phyloP scores from a whole-genome alignment of 2,329 filamentous ascomycete genomes.

The Chrysosporium queenslandicum region DNA sequence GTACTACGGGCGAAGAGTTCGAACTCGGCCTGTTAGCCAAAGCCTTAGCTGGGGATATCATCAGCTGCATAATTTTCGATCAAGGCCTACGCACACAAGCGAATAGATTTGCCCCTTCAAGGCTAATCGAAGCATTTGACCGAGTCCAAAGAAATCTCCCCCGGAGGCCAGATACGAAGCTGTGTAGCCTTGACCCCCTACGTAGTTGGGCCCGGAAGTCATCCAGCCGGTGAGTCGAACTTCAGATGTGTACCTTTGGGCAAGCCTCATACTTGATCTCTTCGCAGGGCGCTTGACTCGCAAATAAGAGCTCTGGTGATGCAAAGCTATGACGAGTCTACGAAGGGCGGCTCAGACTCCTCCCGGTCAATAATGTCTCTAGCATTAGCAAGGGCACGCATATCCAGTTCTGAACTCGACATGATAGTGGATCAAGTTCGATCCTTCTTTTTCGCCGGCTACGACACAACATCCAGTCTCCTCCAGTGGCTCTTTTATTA shows the following conservation, averaged over 20 bases:
- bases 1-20: neutral
- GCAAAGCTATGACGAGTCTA: neutral
- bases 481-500: conserved; percentile 19
- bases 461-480: conserved; percentile 28
- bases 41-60: conserved; percentile 21
- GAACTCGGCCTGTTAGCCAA: conserved; percentile 5
- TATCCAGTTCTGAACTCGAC: neutral
- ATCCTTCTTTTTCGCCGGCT: conserved; percentile 29
- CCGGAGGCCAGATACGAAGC: neutral
- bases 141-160: neutral
- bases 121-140: neutral
- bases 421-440: conserved; percentile 21
- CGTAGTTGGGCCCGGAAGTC: neutral
- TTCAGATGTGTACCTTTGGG: neutral
- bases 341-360: neutral
- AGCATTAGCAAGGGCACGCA: neutral
- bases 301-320: neutral
- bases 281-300: neutral
- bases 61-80: conserved; percentile 22
- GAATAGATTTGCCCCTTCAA: neutral
- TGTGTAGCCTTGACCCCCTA: neutral
- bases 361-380: neutral
- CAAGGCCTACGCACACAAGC: neutral
- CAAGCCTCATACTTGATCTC: neutral
- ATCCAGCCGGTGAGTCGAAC: neutral